Conservation (phyloP, 768 basidiomycete species). For the Lactifluus pinguis region DNA sequence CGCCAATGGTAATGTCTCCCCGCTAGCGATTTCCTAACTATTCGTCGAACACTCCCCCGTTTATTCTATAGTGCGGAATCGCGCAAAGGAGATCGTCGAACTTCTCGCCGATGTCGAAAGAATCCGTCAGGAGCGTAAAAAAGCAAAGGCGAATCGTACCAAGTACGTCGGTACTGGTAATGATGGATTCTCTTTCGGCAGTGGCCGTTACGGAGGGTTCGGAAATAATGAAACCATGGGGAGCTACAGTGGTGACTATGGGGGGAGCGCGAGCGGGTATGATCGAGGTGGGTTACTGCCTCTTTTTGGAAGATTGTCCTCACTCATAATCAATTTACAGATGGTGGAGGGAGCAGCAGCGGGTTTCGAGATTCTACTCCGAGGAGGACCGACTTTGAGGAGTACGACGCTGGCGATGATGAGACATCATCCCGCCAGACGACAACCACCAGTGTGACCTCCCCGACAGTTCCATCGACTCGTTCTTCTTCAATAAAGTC, state of each 20-base stretch:
- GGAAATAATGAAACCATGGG: slow-evolving; percentile 42
- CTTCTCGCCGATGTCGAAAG: slow-evolving; percentile 85
- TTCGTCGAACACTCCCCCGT: neutral
- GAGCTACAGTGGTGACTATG: slow-evolving; percentile 30
- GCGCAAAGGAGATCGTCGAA: slow-evolving; percentile 87
- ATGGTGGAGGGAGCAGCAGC: slow-evolving; percentile 33
- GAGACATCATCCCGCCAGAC: slow-evolving; percentile 44
- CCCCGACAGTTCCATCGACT: slow-evolving; percentile 24
- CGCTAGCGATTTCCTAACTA: neutral
- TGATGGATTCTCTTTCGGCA: slow-evolving; percentile 61
- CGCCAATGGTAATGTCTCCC: slow-evolving; percentile 66
- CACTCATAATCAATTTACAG: slow-evolving; percentile 2
- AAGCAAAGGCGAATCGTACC: slow-evolving; percentile 82
- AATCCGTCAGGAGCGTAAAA: slow-evolving; percentile 81
- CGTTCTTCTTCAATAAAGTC: slow-evolving; percentile 23
- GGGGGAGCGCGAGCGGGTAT: slow-evolving; percentile 33
- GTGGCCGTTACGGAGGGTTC: slow-evolving; percentile 61
- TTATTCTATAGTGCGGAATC: slow-evolving; percentile 75
- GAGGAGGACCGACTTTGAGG: slow-evolving; percentile 60
- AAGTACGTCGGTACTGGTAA: slow-evolving; percentile 88
- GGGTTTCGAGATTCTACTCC: slow-evolving; percentile 53
- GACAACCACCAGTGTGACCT: slow-evolving; percentile 29
- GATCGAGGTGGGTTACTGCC: slow-evolving; percentile 24
- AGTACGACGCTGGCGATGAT: slow-evolving; percentile 95
- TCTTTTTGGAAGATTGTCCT: neutral